A percentile compares a stretch with the other conserved stretches of the same genome.
Conservation (phyloP, 2,329 filamentous ascomycete species). For the Verticillium nonalfalfae region DNA sequence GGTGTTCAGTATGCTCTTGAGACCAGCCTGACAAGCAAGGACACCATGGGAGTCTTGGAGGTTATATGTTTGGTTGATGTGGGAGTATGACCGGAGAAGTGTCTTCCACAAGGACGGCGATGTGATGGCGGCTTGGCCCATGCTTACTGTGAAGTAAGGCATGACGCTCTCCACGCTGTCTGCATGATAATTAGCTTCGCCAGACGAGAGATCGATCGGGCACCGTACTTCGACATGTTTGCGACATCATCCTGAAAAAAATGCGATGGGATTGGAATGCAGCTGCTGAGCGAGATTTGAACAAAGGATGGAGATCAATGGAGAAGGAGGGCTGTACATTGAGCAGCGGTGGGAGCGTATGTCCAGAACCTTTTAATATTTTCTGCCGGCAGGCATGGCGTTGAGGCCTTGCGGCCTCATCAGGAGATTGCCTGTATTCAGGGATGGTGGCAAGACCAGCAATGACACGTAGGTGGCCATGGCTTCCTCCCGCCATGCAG, state of each 20-base stretch:
- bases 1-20: conserved; percentile 19
- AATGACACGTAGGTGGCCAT: conserved; percentile 1
- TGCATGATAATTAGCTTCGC: background rate
- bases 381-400: background rate
- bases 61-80: conserved; percentile 8
- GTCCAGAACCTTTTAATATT: background rate
- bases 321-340: background rate
- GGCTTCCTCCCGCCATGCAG: background rate
- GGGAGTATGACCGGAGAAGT: conserved; percentile 8
- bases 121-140: conserved; percentile 9
- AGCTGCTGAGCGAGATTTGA: background rate
- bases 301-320: background rate
- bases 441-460: conserved; percentile 1
- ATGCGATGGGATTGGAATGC: background rate
- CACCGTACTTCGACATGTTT: background rate
- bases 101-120: conserved; percentile 10
- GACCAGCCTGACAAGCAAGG: conserved; percentile 13
- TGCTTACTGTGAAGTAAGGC: conserved; percentile 10
- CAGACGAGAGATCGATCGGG: background rate
- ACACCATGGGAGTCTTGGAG: conserved; percentile 12
- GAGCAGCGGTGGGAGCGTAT: background rate
- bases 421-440: conserved; percentile 7
- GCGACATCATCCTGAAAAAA: background rate
- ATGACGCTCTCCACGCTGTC: conserved; percentile 10
- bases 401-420: conserved; percentile 17